Conservation (phyloP, 352 stramenopile genomes). For the Phytophthora boehmeriae region DNA sequence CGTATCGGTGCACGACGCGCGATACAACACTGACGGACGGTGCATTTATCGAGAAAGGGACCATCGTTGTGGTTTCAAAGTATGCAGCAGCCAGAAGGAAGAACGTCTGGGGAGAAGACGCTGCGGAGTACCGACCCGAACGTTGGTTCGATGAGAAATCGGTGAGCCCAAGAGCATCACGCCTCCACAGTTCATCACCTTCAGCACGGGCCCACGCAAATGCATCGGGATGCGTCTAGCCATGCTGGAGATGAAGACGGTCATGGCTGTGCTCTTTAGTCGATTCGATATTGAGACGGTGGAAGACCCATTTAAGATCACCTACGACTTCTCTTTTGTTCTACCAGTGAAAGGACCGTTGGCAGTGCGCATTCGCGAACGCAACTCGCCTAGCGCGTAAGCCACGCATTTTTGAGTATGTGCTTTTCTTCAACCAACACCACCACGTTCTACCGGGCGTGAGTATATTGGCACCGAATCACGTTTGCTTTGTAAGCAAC, state of each 20-base stretch:
- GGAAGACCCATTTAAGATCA: slow-evolving; percentile 31
- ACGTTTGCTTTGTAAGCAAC: no score
- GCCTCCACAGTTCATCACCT: slow-evolving; percentile 51
- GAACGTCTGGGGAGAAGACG: slow-evolving; percentile 52
- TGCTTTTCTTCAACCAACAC: no score
- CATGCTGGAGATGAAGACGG: slow-evolving; percentile 50
- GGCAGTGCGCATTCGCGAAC: slow-evolving; percentile 23
- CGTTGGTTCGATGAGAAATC: slow-evolving; percentile 48
- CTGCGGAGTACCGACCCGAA: slow-evolving; percentile 31
- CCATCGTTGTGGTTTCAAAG: slow-evolving; percentile 39
- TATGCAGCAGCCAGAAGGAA: slow-evolving; percentile 50
- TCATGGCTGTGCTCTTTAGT: slow-evolving; percentile 32
- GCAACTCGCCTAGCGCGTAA: slow-evolving; percentile 1
- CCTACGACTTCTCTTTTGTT: slow-evolving; percentile 39
- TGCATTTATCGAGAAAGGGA: slow-evolving; percentile 48
- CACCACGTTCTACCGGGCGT: not conserved
- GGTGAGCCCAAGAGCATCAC: slow-evolving; percentile 34
- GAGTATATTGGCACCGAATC: no score
- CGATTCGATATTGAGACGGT: slow-evolving; percentile 39
- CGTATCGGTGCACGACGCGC: slow-evolving; percentile 16
- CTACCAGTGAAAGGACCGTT: slow-evolving; percentile 37
- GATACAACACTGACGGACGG: slow-evolving; percentile 54
- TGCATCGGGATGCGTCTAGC: slow-evolving; percentile 51
- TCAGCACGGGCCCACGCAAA: slow-evolving; percentile 49
- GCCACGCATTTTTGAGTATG: no score